Conservation (phyloP, 2,329 filamentous ascomycete species). For the Macrophomina pseudophaseolina region DNA sequence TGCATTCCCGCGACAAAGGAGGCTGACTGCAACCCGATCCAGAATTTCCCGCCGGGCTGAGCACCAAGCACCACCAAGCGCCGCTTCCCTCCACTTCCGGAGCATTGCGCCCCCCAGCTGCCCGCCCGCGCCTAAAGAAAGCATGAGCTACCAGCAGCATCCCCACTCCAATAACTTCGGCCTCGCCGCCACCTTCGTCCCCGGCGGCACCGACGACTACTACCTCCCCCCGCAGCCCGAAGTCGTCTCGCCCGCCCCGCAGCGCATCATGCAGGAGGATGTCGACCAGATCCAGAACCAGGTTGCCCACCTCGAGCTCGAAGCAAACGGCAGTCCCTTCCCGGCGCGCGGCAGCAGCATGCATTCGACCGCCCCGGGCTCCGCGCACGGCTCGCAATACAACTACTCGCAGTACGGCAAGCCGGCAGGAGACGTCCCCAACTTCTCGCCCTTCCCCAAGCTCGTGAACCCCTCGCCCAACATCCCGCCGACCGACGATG, state of each 20-base stretch:
- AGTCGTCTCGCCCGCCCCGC: slow-evolving; percentile 71
- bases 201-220: slow-evolving; percentile 70
- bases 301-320: slow-evolving; percentile 86
- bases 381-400: slow-evolving; percentile 23
- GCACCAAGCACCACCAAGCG: slow-evolving; percentile 5
- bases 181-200: slow-evolving; percentile 66
- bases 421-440: slow-evolving; percentile 62
- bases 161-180: slow-evolving; percentile 21
- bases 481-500: slow-evolving; percentile 90
- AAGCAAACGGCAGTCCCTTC: slow-evolving; percentile 58
- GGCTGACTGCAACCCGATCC: slow-evolving; percentile 24
- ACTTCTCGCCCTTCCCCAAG: slow-evolving; percentile 91
- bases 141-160: slow-evolving; percentile 26
- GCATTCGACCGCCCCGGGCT: slow-evolving; percentile 33
- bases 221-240: slow-evolving; percentile 66
- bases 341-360: slow-evolving; percentile 18
- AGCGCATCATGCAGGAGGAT: slow-evolving; percentile 91
- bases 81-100: slow-evolving; percentile 21
- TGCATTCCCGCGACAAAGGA: slow-evolving; percentile 13
- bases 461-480: slow-evolving; percentile 79
- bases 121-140: slow-evolving; percentile 12
- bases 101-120: slow-evolving; percentile 19
- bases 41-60: slow-evolving; percentile 18
- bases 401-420: slow-evolving; percentile 46
- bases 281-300: slow-evolving; percentile 86